Evolutionary conservation across 2,329 filamentous ascomycete genomes (phyloP).

Genomic region (Phialophora tarda): DNA sequence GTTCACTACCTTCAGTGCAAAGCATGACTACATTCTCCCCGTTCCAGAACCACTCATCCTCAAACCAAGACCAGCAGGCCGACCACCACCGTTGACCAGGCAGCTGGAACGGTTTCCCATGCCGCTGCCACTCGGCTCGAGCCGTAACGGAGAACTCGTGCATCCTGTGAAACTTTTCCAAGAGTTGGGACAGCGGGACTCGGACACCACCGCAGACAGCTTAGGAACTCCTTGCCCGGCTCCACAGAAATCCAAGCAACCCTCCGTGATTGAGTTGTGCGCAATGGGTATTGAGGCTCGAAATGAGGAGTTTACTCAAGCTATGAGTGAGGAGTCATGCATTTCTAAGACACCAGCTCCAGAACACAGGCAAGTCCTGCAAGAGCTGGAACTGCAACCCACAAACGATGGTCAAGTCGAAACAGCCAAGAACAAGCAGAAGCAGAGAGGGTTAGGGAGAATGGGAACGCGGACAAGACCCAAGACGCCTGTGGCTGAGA

Average conservation of each 20-base stretch:
- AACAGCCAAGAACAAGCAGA: background rate
- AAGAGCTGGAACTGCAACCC: background rate
- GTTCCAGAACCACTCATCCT: conserved; percentile 36
- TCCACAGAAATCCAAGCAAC: background rate
- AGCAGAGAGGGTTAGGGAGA: conserved; percentile 14
- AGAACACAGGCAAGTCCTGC: background rate
- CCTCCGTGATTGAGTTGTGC: background rate
- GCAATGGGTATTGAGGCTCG: background rate
- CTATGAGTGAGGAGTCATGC: background rate
- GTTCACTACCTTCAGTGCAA: conserved; percentile 18
- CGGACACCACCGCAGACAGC: conserved; percentile 12
- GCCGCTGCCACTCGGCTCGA: conserved; percentile 12
- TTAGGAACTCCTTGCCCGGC: conserved; percentile 27
- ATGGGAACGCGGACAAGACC: conserved; percentile 27
- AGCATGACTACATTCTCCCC: conserved; percentile 36
- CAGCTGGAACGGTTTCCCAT: conserved; percentile 36
- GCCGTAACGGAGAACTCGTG: conserved; percentile 24
- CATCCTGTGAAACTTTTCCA: conserved; percentile 36
- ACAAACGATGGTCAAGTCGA: background rate
- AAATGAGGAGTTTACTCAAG: background rate
- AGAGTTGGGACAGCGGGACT: conserved; percentile 24
- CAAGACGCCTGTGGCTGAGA: conserved; percentile 32
- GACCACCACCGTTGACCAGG: conserved; percentile 35
- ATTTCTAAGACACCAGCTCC: background rate
- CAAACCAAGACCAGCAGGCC: conserved; percentile 35